Base-by-base conservation (phyloP, 768 basidiomycete species). In the Serendipita vermifera region DNA sequence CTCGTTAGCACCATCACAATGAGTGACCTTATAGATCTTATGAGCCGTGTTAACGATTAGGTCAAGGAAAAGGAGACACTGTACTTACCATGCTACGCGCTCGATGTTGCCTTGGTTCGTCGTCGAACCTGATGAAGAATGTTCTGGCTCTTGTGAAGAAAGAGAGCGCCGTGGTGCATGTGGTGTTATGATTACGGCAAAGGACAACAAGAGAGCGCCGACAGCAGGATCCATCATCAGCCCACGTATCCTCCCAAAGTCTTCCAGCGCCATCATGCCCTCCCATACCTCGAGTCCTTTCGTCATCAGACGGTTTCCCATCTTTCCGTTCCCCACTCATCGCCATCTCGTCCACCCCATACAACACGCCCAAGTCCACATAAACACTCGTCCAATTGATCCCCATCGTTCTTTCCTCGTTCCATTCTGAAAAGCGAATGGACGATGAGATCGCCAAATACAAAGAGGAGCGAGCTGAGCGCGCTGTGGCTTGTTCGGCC, bases 221-320 rank as follows among this genome's bases (percentile, higher is more conserved):
- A 72, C 74, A 2, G 83, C 71, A 24, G 87, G 87, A 0, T 86
- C 85, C 83, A 89, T 84, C 59, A 79, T 70, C 86, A 24, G 84
- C 80, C 61, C 87, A 86, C 0, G 75, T 73, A 62, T 90, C 87
- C 20, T 80, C 72, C 68, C 71, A 75, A n/a, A 90, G 70, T 58
- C 66, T 72, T 2, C 88, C 87, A 0, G 78, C 72, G 2, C 86
- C 86, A 63, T 85, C 82, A 53, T 20, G 40, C 2, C 46, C 17
- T 7, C 51, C 15, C 6, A 55, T 33, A 20, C 32, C 31, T 38
- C 11, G 27, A 38, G 33, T n/a, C 35, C 38, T 36, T 41, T 41
- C n/a, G 32, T 22, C 32, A 33, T 33, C 0, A 9, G 22, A 20
- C 36, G 51, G 32, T 54, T 82, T 72, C 72, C 53, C 74, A 73